A percentile compares a stretch with the other conserved stretches of the same genome.
Conservation (phyloP, 2,329 filamentous ascomycete genomes). For the Fusarium tupiense region DNA sequence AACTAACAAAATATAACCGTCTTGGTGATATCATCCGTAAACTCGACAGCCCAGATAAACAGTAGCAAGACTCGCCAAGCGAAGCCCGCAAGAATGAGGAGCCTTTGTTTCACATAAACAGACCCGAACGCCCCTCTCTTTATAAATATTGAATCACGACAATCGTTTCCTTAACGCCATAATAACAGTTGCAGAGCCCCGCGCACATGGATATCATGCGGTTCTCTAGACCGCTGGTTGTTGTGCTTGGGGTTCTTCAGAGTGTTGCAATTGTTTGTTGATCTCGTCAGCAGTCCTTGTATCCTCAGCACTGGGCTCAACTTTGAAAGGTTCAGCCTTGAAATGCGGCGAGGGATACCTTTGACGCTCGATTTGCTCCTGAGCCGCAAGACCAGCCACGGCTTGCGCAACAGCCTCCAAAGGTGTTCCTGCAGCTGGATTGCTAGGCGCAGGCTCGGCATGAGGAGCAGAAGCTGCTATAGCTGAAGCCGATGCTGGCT, state of each 20-base stretch:
- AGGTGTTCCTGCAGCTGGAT: conserved; percentile 49
- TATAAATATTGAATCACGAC: conserved; percentile 24
- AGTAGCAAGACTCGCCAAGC: conserved; percentile 2
- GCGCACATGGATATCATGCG: conserved; percentile 29
- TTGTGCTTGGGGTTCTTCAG: conserved; percentile 45
- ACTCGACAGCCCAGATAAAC: neutral
- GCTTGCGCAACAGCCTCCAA: conserved; percentile 63
- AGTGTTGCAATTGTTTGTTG: conserved; percentile 62
- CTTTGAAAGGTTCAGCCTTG: conserved; percentile 54
- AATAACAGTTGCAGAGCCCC: conserved; percentile 9
- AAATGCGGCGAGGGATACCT: conserved; percentile 47
- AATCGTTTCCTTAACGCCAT: conserved; percentile 38
- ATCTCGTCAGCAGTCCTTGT: conserved; percentile 63
- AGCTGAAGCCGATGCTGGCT: conserved; percentile 38
- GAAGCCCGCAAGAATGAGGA: conserved; percentile 2
- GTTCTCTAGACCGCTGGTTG: conserved; percentile 30
- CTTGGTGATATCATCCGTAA: conserved; percentile 1
- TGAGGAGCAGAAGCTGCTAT: conserved; percentile 25
- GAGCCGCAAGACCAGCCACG: conserved; percentile 55
- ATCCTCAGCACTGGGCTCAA: conserved; percentile 54
- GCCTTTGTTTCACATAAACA: conserved; percentile 12
- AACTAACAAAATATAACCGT: neutral
- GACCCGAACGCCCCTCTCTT: conserved; percentile 40
- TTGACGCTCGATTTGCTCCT: conserved; percentile 53
- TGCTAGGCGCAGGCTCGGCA: conserved; percentile 39